Conservation (phyloP, 371 early-diverging fungal species). For the Coemansia sp. region DNA sequence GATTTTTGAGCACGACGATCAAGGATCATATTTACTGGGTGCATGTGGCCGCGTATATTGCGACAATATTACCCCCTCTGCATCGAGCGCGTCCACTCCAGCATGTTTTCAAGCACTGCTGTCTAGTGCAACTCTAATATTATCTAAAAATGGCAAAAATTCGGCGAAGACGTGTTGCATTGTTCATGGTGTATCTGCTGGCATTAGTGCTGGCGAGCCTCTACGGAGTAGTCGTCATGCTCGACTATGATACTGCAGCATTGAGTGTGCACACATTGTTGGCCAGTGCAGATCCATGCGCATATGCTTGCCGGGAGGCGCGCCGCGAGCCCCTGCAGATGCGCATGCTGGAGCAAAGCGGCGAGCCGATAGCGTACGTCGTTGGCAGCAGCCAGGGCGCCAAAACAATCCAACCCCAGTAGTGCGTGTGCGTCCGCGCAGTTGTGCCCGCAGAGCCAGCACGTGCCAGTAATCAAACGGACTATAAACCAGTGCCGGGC, state of each 20-base stretch:
- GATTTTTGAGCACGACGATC: background rate
- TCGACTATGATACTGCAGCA: background rate
- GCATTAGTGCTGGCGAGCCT: background rate
- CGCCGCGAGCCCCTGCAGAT: background rate
- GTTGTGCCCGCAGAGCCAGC: slow-evolving; percentile 8
- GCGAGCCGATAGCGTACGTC: slow-evolving; percentile 12
- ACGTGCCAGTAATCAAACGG: background rate
- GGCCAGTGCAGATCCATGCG: background rate
- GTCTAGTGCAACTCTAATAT: background rate
- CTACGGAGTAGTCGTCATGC: background rate
- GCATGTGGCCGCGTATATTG: too few relatives aligned
- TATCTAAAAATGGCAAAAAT: background rate
- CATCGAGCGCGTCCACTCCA: background rate
- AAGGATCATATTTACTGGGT: background rate
- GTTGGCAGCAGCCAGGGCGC: slow-evolving; percentile 9
- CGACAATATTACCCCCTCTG: too few relatives aligned
- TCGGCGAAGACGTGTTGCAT: too few relatives aligned
- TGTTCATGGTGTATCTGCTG: background rate
- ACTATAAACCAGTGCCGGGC: slow-evolving; percentile 12
- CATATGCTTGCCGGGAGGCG: slow-evolving; percentile 1
- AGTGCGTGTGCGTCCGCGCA: slow-evolving; percentile 22
- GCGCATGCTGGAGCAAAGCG: background rate
- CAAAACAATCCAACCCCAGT: slow-evolving; percentile 9
- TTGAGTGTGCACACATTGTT: too few relatives aligned
- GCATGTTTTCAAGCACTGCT: background rate